Base-by-base conservation (phyloP, 495 filamentous ascomycete genomes). In the Viridothelium virens region DNA sequence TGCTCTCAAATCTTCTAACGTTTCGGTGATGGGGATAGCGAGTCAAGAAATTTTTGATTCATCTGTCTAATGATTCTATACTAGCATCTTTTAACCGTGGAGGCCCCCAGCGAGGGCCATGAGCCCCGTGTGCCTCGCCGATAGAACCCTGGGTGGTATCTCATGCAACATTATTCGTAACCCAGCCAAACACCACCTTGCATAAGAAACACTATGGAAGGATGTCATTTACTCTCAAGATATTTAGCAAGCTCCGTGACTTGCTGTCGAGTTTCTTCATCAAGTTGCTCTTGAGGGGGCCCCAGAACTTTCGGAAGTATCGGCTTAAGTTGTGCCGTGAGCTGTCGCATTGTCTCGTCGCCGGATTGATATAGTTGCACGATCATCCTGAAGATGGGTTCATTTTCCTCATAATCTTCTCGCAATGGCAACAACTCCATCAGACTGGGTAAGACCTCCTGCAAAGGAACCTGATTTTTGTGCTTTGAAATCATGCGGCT, bases 351-450 rank as follows among this genome's bases (percentile, higher is more conserved):
- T 31, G 85, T 70, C 95, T 81, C 37, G 87, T 91, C 25, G 84
- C 80, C 72, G 95, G 82, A 80, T 71, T 89, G 81, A 91, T 88
- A 97, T 65, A 97, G 81, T 75, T 89, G 85, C 74, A 90, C 86
- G 72, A 98, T 84, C 85, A 90, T 92, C 70, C 87, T 82, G 78
- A 87, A 98, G 44, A 97, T 85, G 11, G 93, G 90, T 67, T 90
- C 88, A 79, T 98, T 97, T 84, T 98, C 94, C 76, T 96, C 92
- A 69, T 84, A 97, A 75, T 98, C 94, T 70, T 96, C 92, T 79
- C 89, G 91, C 70, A 97, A 79, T 36, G 94, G 94, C 56, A 98
- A 82, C 12, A 94, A 82, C 63, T 81, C 82, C 25, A 94, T 84
- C 50, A 98, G 81, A 2, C 83, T 86, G 34, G 92, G 92, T 1